These are phyloP conservation scores for Pichia sp. DNA, from an alignment of 1,139 yeast species.

Conservation along the genomic window DNA sequence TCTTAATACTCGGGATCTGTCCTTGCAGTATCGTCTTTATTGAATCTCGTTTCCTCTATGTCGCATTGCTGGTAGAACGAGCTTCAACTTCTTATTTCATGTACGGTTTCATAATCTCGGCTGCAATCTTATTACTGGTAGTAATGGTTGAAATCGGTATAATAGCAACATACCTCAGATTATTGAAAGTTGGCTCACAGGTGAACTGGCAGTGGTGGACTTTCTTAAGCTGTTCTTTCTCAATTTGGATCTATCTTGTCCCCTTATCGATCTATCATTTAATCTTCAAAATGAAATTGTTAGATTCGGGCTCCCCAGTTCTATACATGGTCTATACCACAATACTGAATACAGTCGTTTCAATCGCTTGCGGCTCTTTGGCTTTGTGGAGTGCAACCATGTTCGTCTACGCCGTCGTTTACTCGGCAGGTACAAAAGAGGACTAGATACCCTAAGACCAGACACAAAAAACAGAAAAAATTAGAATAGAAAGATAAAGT, in stretches of 20 bases:
- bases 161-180: conserved; percentile 60
- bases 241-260: conserved; percentile 65
- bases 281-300: conserved; percentile 48
- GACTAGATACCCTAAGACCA: conserved; percentile 35
- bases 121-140: conserved; percentile 54
- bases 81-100: conserved; percentile 73
- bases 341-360: conserved; percentile 57
- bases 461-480: too few species aligned
- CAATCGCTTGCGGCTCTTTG: conserved; percentile 72
- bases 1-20: conserved; percentile 55
- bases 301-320: conserved; percentile 65
- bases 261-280: conserved; percentile 68
- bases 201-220: conserved; percentile 80
- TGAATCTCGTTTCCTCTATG: conserved; percentile 69
- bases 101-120: conserved; percentile 71
- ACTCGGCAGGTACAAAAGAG: conserved; percentile 44
- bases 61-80: conserved; percentile 68
- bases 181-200: conserved; percentile 54
- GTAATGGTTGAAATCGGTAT: conserved; percentile 73
- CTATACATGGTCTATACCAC: conserved; percentile 71
- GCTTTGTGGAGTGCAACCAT: conserved; percentile 51
- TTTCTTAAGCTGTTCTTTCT: conserved; percentile 67
- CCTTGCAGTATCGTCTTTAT: conserved; percentile 82
- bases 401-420: conserved; percentile 56
- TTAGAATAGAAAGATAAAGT: not conserved